phyloP scores from a whole-genome alignment of 768 basidiomycete genomes.

The Solioccasus polychromus region DNA sequence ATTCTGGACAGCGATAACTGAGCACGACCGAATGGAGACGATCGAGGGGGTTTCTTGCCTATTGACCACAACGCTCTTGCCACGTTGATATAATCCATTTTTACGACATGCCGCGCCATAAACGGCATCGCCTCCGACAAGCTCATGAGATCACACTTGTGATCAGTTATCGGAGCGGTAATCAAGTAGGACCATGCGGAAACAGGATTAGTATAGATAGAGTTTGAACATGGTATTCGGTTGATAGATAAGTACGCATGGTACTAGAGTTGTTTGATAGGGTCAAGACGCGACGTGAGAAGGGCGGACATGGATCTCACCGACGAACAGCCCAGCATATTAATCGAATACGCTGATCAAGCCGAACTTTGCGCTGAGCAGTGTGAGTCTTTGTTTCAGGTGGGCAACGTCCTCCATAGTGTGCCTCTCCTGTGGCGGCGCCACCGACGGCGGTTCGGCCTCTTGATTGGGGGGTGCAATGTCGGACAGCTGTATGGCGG shows the following conservation, averaged over 20 bases:
- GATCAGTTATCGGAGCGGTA: neutral
- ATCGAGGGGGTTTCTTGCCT: neutral
- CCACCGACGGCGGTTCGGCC: constrained; percentile 52
- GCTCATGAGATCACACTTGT: too few species aligned
- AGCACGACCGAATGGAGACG: neutral
- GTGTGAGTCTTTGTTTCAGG: constrained; percentile 36
- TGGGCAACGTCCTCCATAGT: constrained; percentile 40
- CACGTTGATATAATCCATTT: neutral
- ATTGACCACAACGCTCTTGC: neutral
- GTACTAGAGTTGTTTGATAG: neutral
- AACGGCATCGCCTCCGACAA: neutral
- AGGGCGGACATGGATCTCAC: too few species aligned
- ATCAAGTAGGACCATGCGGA: constrained; percentile 3
- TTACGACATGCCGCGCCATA: neutral
- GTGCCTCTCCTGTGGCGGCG: constrained; percentile 21
- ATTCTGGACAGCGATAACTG: neutral
- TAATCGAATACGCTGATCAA: constrained; percentile 29
- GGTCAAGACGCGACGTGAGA: neutral
- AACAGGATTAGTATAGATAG: neutral
- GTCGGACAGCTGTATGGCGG: constrained; percentile 62
- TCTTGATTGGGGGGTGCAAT: constrained; percentile 75
- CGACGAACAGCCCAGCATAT: too few species aligned
- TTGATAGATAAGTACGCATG: neutral
- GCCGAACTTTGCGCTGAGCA: constrained; percentile 32
- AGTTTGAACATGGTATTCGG: neutral